These are phyloP conservation scores for Scheffersomyces quercinus DNA, from an alignment of 1,139 yeast species.

Conservation along the genomic window DNA sequence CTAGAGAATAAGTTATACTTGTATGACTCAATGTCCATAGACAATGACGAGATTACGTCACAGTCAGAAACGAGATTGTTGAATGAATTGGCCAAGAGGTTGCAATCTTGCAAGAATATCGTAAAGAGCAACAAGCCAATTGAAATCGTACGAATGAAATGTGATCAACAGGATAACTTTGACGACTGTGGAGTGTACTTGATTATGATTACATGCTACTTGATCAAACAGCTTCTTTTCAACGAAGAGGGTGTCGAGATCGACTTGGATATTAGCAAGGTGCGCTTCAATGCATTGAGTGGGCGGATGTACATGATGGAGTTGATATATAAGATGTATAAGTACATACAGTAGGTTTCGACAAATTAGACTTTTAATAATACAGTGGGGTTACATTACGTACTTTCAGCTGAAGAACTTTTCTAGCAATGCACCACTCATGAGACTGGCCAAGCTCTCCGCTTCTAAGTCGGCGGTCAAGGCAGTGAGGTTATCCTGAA, in stretches of 20 bases:
- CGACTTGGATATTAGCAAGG: constrained; percentile 25
- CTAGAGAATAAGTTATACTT: constrained; percentile 34
- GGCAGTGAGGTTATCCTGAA: constrained; percentile 18
- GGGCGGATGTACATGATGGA: constrained; percentile 24
- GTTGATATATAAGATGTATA: constrained; percentile 5
- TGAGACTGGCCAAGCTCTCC: constrained; percentile 29
- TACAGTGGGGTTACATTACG: too few species aligned
- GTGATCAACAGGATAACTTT: constrained; percentile 46
- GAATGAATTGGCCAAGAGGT: constrained; percentile 22
- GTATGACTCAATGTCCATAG: constrained; percentile 42
- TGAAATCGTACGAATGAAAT: constrained; percentile 26
- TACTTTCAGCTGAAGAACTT: constrained; percentile 17
- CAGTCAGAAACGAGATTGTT: constrained; percentile 21
- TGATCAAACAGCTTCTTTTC: constrained; percentile 19
- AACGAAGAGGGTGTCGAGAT: constrained; percentile 11
- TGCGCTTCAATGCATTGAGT: constrained; percentile 31
- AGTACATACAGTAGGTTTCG: neutral
- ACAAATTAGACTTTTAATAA: too few species aligned
- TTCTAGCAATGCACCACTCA: constrained; percentile 28
- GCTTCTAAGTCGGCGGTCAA: constrained; percentile 22
- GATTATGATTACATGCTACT: constrained; percentile 40
- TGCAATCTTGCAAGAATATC: constrained; percentile 23
- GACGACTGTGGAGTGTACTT: constrained; percentile 50
- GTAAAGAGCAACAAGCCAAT: constrained; percentile 18
- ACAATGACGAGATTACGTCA: constrained; percentile 15